phyloP scores from a whole-genome alignment of 2,329 filamentous ascomycete species.

The Pseudofabraea citricarpa region DNA sequence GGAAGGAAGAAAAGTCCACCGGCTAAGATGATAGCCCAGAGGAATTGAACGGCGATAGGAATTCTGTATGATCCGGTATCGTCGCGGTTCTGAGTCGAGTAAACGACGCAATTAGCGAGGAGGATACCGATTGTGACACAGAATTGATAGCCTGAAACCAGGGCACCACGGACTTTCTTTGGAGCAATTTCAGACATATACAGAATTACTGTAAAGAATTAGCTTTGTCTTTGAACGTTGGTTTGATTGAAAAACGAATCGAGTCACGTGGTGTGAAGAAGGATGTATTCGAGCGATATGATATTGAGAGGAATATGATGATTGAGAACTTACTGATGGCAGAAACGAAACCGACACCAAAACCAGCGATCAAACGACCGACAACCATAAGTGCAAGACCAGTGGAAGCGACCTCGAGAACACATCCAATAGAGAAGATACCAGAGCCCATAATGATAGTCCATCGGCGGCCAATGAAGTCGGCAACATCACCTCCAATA shows the following conservation, averaged over 20 bases:
- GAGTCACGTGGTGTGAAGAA: no score
- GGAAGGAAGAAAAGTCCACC: conserved; percentile 47
- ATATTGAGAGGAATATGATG: neutral
- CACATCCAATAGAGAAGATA: conserved; percentile 65
- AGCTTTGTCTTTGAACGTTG: no score
- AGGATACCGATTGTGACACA: conserved; percentile 70
- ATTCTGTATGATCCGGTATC: conserved; percentile 53
- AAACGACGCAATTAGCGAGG: conserved; percentile 48
- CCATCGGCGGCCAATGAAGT: conserved; percentile 67
- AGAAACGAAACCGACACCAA: conserved; percentile 62
- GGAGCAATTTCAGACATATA: conserved; percentile 56
- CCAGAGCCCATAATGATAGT: conserved; percentile 56
- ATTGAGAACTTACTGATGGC: conserved; percentile 41
- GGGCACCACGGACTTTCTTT: conserved; percentile 54
- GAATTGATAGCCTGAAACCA: conserved; percentile 59
- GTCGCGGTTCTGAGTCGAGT: conserved; percentile 32
- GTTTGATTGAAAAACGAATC: no score
- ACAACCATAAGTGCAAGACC: conserved; percentile 41
- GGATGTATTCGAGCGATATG: no score
- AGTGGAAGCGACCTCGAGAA: conserved; percentile 53
- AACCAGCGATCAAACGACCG: conserved; percentile 60
- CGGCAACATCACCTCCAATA: conserved; percentile 72
- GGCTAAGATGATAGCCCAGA: conserved; percentile 45
- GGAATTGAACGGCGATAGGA: conserved; percentile 50
- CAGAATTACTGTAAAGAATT: conserved; percentile 53